A percentile compares a stretch with the other conserved stretches of the same genome.
Conservation (phyloP, 345 rosid species). For the Citrus inodora region DNA sequence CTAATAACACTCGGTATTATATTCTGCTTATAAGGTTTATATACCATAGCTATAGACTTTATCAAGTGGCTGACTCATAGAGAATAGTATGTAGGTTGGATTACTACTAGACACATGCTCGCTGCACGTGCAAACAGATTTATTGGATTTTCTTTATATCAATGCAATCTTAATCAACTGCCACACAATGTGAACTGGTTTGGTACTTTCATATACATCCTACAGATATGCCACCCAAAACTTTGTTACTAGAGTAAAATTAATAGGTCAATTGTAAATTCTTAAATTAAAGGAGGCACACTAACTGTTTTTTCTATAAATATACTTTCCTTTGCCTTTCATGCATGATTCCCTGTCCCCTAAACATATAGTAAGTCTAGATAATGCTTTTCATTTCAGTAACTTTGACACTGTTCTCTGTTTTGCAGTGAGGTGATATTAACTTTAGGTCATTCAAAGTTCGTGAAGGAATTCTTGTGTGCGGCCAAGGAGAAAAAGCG, state of each 20-base stretch:
- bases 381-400: not conserved
- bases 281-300: not conserved
- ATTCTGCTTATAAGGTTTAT: not conserved
- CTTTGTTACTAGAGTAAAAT: not conserved
- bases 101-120: not conserved
- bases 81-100: not conserved
- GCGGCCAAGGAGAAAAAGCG: slow-evolving; percentile 57
- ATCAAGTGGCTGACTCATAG: not conserved
- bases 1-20: not conserved
- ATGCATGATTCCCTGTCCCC: not conserved
- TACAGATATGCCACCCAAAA: not conserved
- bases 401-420: slow-evolving; percentile 1
- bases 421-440: slow-evolving; percentile 53
- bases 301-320: not conserved
- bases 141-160: not conserved
- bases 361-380: not conserved
- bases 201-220: not conserved
- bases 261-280: no score
- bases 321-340: not conserved
- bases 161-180: not conserved
- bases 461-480: slow-evolving; percentile 48
- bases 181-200: no score
- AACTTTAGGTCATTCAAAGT: slow-evolving; percentile 52
- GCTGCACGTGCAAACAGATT: not conserved
- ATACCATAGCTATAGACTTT: not conserved